Evolutionary conservation across 2,329 filamentous ascomycete species (phyloP).

Genomic region (Pyrenophora tritici-repentis): DNA sequence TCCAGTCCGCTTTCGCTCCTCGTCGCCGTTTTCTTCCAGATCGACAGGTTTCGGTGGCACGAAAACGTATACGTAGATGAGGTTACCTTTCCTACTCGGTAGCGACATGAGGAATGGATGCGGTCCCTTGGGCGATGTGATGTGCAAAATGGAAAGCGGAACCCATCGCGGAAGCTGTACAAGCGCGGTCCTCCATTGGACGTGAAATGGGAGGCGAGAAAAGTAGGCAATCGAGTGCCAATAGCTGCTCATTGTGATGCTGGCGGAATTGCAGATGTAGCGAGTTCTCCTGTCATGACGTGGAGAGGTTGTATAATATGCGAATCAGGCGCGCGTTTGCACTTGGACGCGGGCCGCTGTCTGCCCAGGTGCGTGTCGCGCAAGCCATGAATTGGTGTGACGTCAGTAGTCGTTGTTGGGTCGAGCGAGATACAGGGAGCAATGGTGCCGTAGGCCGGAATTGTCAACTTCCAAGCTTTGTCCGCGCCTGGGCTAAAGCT

Average conservation of each 20-base stretch:
- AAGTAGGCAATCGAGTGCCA: slow-evolving; percentile 42
- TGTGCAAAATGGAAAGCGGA: slow-evolving; percentile 43
- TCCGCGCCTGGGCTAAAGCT: slow-evolving; percentile 6
- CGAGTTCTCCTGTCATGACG: slow-evolving; percentile 4
- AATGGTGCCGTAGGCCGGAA: neutral
- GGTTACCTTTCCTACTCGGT: slow-evolving; percentile 45
- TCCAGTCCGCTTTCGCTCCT: slow-evolving; percentile 24
- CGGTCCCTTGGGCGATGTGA: slow-evolving; percentile 50
- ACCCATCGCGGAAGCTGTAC: slow-evolving; percentile 47
- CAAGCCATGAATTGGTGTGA: slow-evolving; percentile 9
- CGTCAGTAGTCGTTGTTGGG: slow-evolving; percentile 8
- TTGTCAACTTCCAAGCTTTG: neutral
- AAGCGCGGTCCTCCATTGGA: slow-evolving; percentile 46
- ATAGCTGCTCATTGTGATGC: slow-evolving; percentile 37
- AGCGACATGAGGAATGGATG: slow-evolving; percentile 50
- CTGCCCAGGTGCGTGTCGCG: slow-evolving; percentile 11
- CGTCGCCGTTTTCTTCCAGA: slow-evolving; percentile 26
- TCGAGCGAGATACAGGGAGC: neutral
- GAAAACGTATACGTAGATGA: slow-evolving; percentile 51
- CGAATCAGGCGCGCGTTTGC: slow-evolving; percentile 1
- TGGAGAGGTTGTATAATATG: slow-evolving; percentile 1
- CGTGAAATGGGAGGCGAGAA: slow-evolving; percentile 38
- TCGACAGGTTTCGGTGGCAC: slow-evolving; percentile 45
- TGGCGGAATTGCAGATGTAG: neutral
- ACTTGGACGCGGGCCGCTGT: slow-evolving; percentile 4